A percentile compares a stretch with the other conserved stretches of the same genome.
Evolutionary conservation across 2,329 filamentous ascomycete species (phyloP).

Genomic region (Cladosporium austrohemisphaericum): DNA sequence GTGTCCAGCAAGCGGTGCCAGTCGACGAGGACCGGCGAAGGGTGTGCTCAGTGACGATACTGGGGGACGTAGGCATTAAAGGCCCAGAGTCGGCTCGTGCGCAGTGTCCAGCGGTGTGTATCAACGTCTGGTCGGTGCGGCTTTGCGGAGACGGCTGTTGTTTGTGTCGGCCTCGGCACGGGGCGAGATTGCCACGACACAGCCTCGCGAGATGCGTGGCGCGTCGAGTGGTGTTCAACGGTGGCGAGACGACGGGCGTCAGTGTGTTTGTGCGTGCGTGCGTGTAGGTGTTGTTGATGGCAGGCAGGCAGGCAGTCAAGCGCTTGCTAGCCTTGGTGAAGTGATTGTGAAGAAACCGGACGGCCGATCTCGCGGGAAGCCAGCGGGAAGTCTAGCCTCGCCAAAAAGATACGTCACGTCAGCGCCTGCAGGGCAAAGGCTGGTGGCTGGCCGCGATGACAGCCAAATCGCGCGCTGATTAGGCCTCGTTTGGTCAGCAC

Average conservation of each 20-base stretch:
- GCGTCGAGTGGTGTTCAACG: not conserved
- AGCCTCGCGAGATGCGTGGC: conserved; percentile 8
- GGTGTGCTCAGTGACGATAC: not conserved
- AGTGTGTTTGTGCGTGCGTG: conserved; percentile 1
- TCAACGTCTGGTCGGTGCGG: conserved; percentile 4
- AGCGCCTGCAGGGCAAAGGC: no score
- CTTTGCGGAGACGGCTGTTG: conserved; percentile 13
- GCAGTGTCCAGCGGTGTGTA: conserved; percentile 8
- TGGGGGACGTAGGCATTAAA: conserved; percentile 11
- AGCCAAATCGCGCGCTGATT: no score
- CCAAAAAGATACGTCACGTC: no score
- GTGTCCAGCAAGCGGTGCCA: conserved; percentile 21
- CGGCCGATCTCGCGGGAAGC: not conserved
- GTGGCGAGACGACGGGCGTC: conserved; percentile 2
- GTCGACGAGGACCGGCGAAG: not conserved
- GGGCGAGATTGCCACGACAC: conserved; percentile 4
- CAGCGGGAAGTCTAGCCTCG: conserved; percentile 12
- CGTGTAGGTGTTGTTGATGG: not conserved
- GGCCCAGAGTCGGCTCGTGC: conserved; percentile 15
- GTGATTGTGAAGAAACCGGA: conserved; percentile 5
- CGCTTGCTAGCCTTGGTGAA: not conserved
- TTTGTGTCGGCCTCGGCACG: conserved; percentile 12
- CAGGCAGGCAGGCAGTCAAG: not conserved
- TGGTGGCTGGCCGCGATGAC: no score
- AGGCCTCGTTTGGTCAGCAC: conserved; percentile 8